Evolutionary conservation across 1,139 yeast species (phyloP).

Genomic region (Taiozyma sp.): DNA sequence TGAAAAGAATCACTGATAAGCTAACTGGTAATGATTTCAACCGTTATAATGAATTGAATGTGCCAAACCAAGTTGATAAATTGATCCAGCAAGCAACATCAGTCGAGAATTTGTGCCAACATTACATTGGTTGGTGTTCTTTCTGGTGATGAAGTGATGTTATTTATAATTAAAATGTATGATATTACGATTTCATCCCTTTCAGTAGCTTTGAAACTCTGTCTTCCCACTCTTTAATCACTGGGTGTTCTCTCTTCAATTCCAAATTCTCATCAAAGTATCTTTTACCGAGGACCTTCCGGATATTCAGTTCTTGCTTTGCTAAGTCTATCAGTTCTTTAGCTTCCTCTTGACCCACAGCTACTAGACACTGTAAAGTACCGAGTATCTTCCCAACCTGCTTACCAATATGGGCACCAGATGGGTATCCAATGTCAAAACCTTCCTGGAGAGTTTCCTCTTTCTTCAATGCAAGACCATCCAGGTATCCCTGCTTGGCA

Average conservation of each 20-base stretch:
- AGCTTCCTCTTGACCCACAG: conserved; percentile 17
- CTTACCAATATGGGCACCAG: conserved; percentile 68
- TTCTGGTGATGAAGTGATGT: conserved; percentile 61
- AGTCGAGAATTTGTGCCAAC: conserved; percentile 93
- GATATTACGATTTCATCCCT: neutral
- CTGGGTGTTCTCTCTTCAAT: conserved; percentile 34
- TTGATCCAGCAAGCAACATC: conserved; percentile 95
- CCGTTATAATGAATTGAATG: conserved; percentile 64
- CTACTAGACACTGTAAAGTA: conserved; percentile 24
- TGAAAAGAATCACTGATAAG: conserved; percentile 88
- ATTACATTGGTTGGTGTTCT: conserved; percentile 98
- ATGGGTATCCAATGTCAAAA: conserved; percentile 74
- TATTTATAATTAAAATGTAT: neutral
- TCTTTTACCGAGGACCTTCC: conserved; percentile 41
- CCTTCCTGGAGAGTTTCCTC: conserved; percentile 72
- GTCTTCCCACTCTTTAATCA: conserved; percentile 35
- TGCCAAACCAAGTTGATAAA: conserved; percentile 89
- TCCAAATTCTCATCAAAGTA: conserved; percentile 50
- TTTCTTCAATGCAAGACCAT: conserved; percentile 70
- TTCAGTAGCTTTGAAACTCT: conserved; percentile 6
- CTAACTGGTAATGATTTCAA: conserved; percentile 91
- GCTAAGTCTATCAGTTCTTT: conserved; percentile 32
- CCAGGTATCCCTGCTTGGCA: conserved; percentile 77
- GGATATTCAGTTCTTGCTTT: conserved; percentile 45
- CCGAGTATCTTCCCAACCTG: conserved; percentile 68